Evolutionary conservation across 306 rosid species (phyloP), one percentile per base, ranked within the genome.

Genomic region (Castanea mollissima): DNA sequence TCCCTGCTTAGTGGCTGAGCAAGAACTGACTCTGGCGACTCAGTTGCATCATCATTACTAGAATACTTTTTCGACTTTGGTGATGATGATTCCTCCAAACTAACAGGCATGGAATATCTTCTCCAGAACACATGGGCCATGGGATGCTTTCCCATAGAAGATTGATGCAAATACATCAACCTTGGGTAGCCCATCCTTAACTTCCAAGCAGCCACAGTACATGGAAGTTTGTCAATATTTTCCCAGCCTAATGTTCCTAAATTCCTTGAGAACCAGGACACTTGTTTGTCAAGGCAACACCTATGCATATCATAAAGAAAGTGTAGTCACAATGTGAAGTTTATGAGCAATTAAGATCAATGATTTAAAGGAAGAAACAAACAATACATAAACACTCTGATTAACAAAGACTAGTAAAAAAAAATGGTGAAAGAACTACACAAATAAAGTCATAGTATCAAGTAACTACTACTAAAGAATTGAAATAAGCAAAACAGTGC

Each of bases 1-100:
- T 86, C 84, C 23, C 76, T 84, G 62, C 79, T 82, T 34, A 86
- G 77, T 49, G 88, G 82, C 41, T 84, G 81, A 75, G 86, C 68
- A 78, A 75, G 87, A 77, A 32, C 27, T 25, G 71, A 20, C 55
- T 88, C 80, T 15, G 55, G 72, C 23, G 64, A 73, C 31, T 81
- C 31, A 23, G 58, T n/a, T 49, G 71, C 64, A 12, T 64, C 84
- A 74, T 67, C 73, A 23, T 79, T 65, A 25, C 51, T 35, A 34
- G 80, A n/a, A 74, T 13, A 71, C 55, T 79, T 16, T 68, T 88
- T 85, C 2, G 72, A 74, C 18, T 49, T 81, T 51, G 31, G 34
- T 9, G 83, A 72, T 29, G 92, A 84, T 72, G 88, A 79, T 69
- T 68, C 84, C 74, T 77, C 85, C 29, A 80, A 70, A 71, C 81